phyloP scores from a whole-genome alignment of 2,329 filamentous ascomycete species.

The Biscogniauxia mediterranea region DNA sequence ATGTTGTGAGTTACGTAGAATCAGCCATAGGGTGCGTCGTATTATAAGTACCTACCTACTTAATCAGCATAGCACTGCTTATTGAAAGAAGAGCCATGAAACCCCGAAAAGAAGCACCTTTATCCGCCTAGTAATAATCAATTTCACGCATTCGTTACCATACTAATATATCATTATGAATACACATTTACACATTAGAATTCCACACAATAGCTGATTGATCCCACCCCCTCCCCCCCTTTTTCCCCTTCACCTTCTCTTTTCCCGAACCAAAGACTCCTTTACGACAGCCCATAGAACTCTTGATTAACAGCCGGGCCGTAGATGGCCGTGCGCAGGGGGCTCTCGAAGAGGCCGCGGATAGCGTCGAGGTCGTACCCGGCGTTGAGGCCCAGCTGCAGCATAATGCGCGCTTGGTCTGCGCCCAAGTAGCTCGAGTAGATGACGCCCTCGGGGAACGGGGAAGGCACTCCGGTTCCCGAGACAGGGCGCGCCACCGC shows the following conservation, averaged over 20 bases:
- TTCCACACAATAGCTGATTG: too few species aligned
- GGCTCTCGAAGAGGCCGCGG: slow-evolving; percentile 31
- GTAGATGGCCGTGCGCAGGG: slow-evolving; percentile 25
- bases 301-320: slow-evolving; percentile 13
- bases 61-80: too few species aligned
- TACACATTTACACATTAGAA: too few species aligned
- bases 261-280: neutral
- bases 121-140: too few species aligned
- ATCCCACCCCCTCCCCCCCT: too few species aligned
- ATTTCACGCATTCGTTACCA: too few species aligned
- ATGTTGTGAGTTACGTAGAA: too few species aligned
- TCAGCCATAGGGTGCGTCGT: too few species aligned
- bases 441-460: slow-evolving; percentile 10
- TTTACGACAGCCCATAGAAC: slow-evolving; percentile 7
- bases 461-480: slow-evolving; percentile 26
- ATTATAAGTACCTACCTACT: too few species aligned
- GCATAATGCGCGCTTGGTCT: slow-evolving; percentile 33
- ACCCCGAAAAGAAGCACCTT: too few species aligned
- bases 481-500: slow-evolving; percentile 30
- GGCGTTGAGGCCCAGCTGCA: slow-evolving; percentile 32
- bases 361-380: slow-evolving; percentile 30
- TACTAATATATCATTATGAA: too few species aligned
- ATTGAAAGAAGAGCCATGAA: too few species aligned
- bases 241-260: neutral
- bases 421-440: slow-evolving; percentile 29